Evolutionary conservation across 345 rosid genomes (phyloP).

Genomic region (Firmiana major): DNA sequence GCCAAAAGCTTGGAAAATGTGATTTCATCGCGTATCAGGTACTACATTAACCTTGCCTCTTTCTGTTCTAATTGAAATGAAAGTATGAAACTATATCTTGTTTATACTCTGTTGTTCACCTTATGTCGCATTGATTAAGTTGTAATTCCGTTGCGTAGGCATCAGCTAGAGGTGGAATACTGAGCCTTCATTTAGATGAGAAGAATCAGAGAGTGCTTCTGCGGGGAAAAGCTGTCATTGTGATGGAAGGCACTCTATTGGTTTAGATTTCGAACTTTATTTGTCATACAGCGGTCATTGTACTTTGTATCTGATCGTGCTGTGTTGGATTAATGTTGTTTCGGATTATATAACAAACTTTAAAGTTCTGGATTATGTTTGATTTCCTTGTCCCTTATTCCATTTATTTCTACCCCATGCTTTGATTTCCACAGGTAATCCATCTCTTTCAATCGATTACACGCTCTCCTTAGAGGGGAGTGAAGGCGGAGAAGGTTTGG

Average conservation of each 20-base stretch:
- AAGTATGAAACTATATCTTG: neutral
- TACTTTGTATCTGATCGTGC: neutral
- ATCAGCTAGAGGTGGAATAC: constrained; percentile 59
- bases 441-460: too few relatives aligned
- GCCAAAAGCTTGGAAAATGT: constrained; percentile 55
- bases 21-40: constrained; percentile 67
- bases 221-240: constrained; percentile 56
- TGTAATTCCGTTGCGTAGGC: constrained; percentile 35
- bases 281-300: neutral
- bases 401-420: too few relatives aligned
- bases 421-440: too few relatives aligned
- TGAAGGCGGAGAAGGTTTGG: too few relatives aligned
- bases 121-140: neutral
- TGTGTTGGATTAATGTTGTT: neutral
- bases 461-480: too few relatives aligned
- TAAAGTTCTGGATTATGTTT: neutral
- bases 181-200: constrained; percentile 50
- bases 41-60: neutral
- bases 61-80: neutral
- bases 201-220: constrained; percentile 49
- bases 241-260: constrained; percentile 62
- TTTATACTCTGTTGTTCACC: neutral
- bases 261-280: constrained; percentile 28
- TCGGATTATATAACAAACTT: neutral
- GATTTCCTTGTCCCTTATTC: too few relatives aligned